Evolutionary conservation across 257 asterid genomes (phyloP), one percentile per base, ranked within the genome.

Genomic region (Penstemon davidsonii): DNA sequence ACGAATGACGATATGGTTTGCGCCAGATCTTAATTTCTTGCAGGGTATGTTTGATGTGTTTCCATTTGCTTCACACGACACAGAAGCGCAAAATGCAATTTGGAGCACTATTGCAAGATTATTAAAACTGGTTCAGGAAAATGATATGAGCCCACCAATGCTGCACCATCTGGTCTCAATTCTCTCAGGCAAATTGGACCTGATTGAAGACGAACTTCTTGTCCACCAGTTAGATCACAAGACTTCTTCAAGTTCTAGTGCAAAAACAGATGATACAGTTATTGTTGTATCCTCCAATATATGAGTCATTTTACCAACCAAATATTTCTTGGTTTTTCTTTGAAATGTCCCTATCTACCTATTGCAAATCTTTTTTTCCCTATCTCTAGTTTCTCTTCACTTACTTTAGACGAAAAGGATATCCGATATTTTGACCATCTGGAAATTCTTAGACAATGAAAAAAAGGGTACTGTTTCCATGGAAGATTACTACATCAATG

Each of bases 71-170:
- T 79, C 87, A 45, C 84, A 79, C 46, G 96, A 86, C 55, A 55
- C 50, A 4, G 96, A 86, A 76, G 95, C 93, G 41, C 88, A 74
- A 75, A 85, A 78, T 75, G 96, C 96, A 69, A 80, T 90, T 74
- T 88, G 98, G 98, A 82, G 90, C 78, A 75, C 73, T 55, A 71
- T 86, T 69, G 87, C 95, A 54, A 82, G 91, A 84, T 19, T 88
- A 72, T 55, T 88, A 79, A 53, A 47, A 37, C 76, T 44, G 64
- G 65, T 85, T 56, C 66, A 77, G 71, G 85, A 81, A 73, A 59
- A 66, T 41, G 90, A 82, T 62, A 75, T 76, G 78, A 78, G 73
- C 79, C 74, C 84, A 33, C 62, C 84, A 67, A 60, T 55, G 37
- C 73, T 88, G 74, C 75, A 70, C 44, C 81, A 69, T 73, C 83